These are phyloP conservation scores for Coemansia sp. DNA, from an alignment of 371 early-diverging fungal species.

Conservation along the genomic window DNA sequence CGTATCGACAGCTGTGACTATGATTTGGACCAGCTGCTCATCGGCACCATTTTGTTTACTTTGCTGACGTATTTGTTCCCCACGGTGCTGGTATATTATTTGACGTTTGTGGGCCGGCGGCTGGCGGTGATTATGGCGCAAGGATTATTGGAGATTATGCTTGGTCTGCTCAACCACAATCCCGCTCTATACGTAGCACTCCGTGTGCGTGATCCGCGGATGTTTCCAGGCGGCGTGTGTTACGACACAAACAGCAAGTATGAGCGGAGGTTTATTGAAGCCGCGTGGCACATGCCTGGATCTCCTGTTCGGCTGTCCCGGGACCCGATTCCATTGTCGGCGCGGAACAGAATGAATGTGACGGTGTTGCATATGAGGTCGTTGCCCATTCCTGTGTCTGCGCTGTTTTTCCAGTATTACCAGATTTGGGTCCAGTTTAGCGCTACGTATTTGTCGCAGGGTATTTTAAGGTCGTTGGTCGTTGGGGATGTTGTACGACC, in stretches of 20 bases:
- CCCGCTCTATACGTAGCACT: constrained; percentile 90
- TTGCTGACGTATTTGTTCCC: constrained; percentile 91
- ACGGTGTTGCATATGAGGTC: constrained; percentile 40
- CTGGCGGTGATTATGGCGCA: constrained; percentile 77
- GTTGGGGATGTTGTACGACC: constrained; percentile 51
- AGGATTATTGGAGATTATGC: constrained; percentile 73
- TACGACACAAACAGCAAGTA: constrained; percentile 18
- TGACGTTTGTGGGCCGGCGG: constrained; percentile 76
- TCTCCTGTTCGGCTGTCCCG: constrained; percentile 41
- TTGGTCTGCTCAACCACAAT: constrained; percentile 90
- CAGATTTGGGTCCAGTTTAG: constrained; percentile 51
- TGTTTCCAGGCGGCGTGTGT: constrained; percentile 72
- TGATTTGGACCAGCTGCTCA: constrained; percentile 87
- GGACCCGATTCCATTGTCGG: constrained; percentile 44
- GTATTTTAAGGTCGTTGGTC: constrained; percentile 38
- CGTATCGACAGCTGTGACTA: constrained; percentile 95
- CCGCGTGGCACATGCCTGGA: constrained; percentile 31
- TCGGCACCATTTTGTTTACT: constrained; percentile 94
- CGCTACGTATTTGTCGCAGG: constrained; percentile 45
- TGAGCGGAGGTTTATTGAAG: constrained; percentile 31
- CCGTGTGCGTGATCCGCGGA: constrained; percentile 80
- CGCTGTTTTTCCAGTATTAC: constrained; percentile 53
- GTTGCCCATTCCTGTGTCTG: constrained; percentile 35
- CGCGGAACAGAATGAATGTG: constrained; percentile 31
- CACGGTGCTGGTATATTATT: constrained; percentile 90